Percentiles rank a stretch among this genome's conserved stretches.
phyloP scores from a whole-genome alignment of 1,284 basidiomycete species.

The Microbotryum saponariae region DNA sequence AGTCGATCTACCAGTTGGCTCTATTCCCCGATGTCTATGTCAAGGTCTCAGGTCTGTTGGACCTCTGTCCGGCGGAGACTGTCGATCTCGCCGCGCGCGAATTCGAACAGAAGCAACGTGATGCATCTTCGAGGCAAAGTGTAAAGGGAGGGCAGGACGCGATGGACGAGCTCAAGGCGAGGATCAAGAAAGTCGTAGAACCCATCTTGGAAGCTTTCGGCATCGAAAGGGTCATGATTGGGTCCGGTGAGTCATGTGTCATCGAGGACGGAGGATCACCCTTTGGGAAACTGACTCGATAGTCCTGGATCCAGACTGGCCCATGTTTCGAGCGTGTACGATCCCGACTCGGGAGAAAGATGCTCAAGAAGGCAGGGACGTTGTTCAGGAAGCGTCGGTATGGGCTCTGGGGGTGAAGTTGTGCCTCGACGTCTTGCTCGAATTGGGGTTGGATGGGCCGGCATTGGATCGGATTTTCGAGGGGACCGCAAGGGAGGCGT shows the following conservation, averaged over 20 bases:
- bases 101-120: background rate
- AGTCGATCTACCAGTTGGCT: conserved; percentile 16
- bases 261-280: background rate
- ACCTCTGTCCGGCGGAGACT: conserved; percentile 9
- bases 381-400: conserved; percentile 7
- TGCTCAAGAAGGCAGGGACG: background rate
- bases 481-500: conserved; percentile 19
- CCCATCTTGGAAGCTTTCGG: conserved; percentile 29
- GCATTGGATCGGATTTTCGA: conserved; percentile 26
- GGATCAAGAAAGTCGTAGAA: conserved; percentile 19
- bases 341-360: background rate
- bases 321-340: conserved; percentile 26
- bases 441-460: conserved; percentile 23
- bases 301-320: conserved; percentile 20
- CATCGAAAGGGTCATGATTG: conserved; percentile 16
- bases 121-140: background rate
- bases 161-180: conserved; percentile 3
- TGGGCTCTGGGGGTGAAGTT: conserved; percentile 27
- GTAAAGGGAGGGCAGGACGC: background rate
- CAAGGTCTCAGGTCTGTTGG: conserved; percentile 27
- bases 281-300: background rate
- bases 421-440: conserved; percentile 18
- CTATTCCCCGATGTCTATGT: conserved; percentile 23
- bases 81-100: conserved; percentile 14
- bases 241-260: conserved; percentile 11